Evolutionary conservation across 1,284 basidiomycete genomes (phyloP), one percentile per base, ranked within the genome.

Genomic region (Marasmius fiardii): DNA sequence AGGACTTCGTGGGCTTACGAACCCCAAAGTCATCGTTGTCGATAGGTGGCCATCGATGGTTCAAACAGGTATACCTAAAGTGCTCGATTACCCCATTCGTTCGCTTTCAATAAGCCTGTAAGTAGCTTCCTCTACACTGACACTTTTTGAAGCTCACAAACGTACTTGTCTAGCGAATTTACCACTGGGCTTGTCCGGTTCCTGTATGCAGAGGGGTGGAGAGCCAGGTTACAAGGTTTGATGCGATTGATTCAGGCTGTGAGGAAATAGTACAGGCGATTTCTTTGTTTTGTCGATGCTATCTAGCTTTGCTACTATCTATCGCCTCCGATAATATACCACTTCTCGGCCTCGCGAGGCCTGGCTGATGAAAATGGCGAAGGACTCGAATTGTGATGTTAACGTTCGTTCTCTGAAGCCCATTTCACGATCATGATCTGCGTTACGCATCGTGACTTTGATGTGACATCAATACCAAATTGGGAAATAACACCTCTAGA

Each of bases 61-160:
- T 44, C 85, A 93, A 66, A 99, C 96, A 0, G 75, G 71, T 5
- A 98, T 99, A 60, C 96, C 96, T 0, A 81, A 83, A 50, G 86
- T 91, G 2, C 77, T 94, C 12, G 88, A 95, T 67, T 98, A 98
- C 70, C 86, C 93, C 21, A 78, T 95, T 56, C 90, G 90, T 58
- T 90, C 88, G n/a, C 67, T 87, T 51, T 75, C 84, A 34, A 78
- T 85, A 63, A 97, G 95, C 67, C 90, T 89, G 78, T 98, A 77
- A 45, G 93, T 83, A 10, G 28, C 10, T 31, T 10, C 28, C 4
- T 31, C 28, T 31, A 31, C 10, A 31, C 10, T n/a, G n/a, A 31
- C 10, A 4, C 10, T 10, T 31, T 31, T 31, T 31, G 28, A 31
- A 31, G 10, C 28, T 31, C 10, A 31, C 28, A 10, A 64, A 54